These are phyloP conservation scores for Rhizophora apiculata DNA, from an alignment of 345 rosid species.

Conservation along the genomic window DNA sequence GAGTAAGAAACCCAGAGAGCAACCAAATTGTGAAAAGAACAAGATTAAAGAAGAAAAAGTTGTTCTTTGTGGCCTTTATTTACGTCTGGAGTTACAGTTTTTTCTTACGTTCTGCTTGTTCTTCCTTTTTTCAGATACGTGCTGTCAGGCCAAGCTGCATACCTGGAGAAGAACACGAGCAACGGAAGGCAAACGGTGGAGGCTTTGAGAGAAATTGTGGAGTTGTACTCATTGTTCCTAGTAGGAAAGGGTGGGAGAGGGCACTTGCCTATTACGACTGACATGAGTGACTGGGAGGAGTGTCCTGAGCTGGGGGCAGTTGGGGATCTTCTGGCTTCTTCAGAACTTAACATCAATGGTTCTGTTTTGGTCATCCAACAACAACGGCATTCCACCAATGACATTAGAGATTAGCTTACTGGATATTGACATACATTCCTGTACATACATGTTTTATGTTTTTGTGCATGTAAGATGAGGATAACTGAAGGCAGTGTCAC, in stretches of 20 bases:
- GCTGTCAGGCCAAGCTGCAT: conserved; percentile 52
- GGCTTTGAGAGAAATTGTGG: conserved; percentile 44
- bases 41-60: too few relatives aligned
- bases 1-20: too few relatives aligned
- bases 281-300: conserved; percentile 90
- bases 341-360: conserved; percentile 45
- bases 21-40: too few relatives aligned
- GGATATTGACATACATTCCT: neutral
- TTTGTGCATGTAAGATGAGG: neutral
- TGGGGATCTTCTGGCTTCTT: conserved; percentile 67
- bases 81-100: too few relatives aligned
- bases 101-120: neutral
- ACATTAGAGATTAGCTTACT: conserved; percentile 6
- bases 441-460: neutral
- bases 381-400: conserved; percentile 34
- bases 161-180: conserved; percentile 48
- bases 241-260: conserved; percentile 60
- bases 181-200: conserved; percentile 44
- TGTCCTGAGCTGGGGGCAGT: conserved; percentile 70
- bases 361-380: conserved; percentile 75
- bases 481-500: too few relatives aligned
- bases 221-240: conserved; percentile 56
- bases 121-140: conserved; percentile 39
- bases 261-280: conserved; percentile 44
- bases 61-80: too few relatives aligned